Evolutionary conservation across 768 basidiomycete species (phyloP).

Genomic region (Tylopilus vinaceipallidus): DNA sequence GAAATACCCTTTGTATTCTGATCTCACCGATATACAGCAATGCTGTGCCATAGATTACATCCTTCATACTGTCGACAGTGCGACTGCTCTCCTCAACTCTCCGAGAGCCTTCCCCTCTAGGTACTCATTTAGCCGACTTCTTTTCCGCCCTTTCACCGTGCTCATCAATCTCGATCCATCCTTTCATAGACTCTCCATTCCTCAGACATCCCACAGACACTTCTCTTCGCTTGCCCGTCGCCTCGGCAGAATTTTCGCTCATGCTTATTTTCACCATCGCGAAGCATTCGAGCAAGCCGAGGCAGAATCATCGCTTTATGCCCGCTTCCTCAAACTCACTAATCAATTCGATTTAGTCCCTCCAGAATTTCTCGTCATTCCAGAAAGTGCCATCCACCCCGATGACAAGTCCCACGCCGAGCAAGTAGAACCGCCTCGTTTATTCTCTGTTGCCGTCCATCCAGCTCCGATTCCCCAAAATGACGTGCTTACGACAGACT

Average conservation of each 20-base stretch:
- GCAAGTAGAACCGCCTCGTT: conserved; percentile 38
- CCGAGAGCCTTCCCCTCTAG: conserved; percentile 90
- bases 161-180: conserved; percentile 12
- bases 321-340: conserved; percentile 83
- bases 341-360: conserved; percentile 81
- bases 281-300: conserved; percentile 89
- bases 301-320: conserved; percentile 86
- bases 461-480: conserved; percentile 20
- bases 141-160: conserved; percentile 20
- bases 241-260: conserved; percentile 92
- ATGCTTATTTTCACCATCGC: conserved; percentile 94
- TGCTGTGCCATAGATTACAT: conserved; percentile 99
- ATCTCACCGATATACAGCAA: conserved; percentile 48
- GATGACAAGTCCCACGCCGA: conserved; percentile 27
- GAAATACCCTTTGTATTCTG: conserved; percentile 13
- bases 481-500: conserved; percentile 9
- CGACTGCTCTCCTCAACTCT: conserved; percentile 88
- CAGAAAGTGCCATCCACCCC: conserved; percentile 39
- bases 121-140: conserved; percentile 39
- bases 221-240: conserved; percentile 88
- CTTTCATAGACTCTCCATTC: conserved; percentile 72
- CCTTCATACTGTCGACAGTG: conserved; percentile 88
- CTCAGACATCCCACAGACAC: conserved; percentile 76
- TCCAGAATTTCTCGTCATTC: conserved; percentile 80
- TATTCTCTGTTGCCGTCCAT: conserved; percentile 41